A percentile compares a stretch with the other conserved stretches of the same genome.
Conservation (phyloP, 139 green algal species). For the Coelastrella sp. region DNA sequence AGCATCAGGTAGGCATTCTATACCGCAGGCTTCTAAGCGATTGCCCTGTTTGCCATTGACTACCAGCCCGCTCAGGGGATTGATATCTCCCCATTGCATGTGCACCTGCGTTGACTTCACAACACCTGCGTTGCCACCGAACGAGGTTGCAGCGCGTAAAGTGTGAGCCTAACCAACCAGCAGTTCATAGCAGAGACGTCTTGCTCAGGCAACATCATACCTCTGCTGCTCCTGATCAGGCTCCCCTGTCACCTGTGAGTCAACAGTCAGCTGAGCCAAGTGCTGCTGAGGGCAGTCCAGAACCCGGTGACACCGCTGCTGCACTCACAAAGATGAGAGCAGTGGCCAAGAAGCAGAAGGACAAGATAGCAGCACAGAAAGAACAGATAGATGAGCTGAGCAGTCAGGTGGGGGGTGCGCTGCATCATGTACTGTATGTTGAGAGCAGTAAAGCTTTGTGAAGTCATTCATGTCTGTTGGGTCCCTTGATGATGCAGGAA, state of each 20-base stretch:
- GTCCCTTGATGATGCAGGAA: no score
- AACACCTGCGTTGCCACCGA: no score
- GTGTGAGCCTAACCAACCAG: no score
- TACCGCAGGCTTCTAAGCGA: background rate
- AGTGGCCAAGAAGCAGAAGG: conserved; percentile 47
- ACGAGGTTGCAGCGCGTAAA: no score
- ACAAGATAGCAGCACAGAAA: conserved; percentile 43
- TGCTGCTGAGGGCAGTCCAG: background rate
- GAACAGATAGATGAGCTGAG: conserved; percentile 10
- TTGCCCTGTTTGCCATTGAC: background rate
- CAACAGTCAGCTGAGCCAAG: background rate
- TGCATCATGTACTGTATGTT: no score
- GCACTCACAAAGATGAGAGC: conserved; percentile 17
- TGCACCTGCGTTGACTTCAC: no score
- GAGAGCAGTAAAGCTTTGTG: no score
- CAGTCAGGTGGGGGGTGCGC: background rate
- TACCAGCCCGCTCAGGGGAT: no score
- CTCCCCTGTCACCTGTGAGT: background rate
- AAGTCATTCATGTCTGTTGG: no score
- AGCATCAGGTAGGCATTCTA: background rate
- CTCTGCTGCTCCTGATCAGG: background rate
- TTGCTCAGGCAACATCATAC: no score
- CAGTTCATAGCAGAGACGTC: no score
- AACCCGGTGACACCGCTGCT: conserved; percentile 5
- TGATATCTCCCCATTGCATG: no score